Base-by-base conservation (phyloP, 2,329 filamentous ascomycete species). In the Botryotinia globosa region DNA sequence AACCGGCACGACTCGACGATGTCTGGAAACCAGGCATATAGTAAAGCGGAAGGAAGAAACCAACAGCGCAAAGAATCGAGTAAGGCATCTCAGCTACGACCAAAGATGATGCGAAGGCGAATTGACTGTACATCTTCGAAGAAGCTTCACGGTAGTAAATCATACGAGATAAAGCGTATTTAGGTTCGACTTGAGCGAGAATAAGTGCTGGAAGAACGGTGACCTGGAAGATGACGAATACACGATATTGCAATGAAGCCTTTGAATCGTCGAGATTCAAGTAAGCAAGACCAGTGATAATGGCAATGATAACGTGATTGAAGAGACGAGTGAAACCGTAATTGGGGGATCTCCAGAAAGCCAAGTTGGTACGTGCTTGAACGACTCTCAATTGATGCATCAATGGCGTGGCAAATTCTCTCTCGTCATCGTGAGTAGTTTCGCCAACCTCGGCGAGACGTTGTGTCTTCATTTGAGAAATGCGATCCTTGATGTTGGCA, bases 181-280 rank as follows among this genome's bases (percentile, higher is more conserved):
- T 94, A 58, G 91, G 89, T 81, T 97, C 92, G 71, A 97, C 91
- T 79, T 97, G 93, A 1, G 90, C 89, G 72, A 97, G 89, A 81
- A 97, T 93, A 44, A 97, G 85, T 1, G 92, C 92, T 0, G 94
- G 93, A 39, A 97, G 86, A 34, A 97, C 92, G 0, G 93, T 94
- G 69, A 94, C 89, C 81, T 97, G 93, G 87, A 97, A 97, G 81
- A 96, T 92, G 82, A 95, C 89, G 82, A 97, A 97, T 75, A 97
- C 88, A 74, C 91, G 90, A 84, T 96, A 92, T 82, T 97, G 94
- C 7, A 97, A 86, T 1, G 91, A 92, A 1, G 90, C 84, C 16
- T 91, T 88, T 3, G 91, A 94, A 78, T 94, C 83, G 79, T 95
- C 90, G 14, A 97, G 88, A 74, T 93, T 88, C 65, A 97, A 85